Conservation (phyloP, 805 yeast genomes). For the Suhomyces sp. region DNA sequence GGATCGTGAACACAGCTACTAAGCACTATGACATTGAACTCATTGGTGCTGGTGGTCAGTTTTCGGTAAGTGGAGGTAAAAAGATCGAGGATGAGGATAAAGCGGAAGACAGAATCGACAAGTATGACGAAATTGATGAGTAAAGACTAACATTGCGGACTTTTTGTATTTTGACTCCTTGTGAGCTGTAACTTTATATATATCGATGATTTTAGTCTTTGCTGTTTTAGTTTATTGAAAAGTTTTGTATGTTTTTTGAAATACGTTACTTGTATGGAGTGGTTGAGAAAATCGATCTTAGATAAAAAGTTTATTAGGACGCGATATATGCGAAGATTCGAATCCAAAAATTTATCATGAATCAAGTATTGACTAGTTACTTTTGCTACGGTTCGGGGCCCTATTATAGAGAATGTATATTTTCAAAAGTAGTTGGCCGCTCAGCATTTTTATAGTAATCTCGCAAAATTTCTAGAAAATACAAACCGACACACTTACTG, state of each 20-base stretch:
- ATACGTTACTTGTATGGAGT: neutral
- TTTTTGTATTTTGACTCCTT: neutral
- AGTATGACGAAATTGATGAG: constrained; percentile 51
- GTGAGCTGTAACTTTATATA: constrained; percentile 1
- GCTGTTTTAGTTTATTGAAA: neutral
- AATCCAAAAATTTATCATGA: neutral
- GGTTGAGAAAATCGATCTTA: neutral
- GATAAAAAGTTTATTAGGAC: neutral
- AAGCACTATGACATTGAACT: constrained; percentile 65
- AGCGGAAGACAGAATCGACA: constrained; percentile 48
- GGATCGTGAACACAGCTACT: constrained; percentile 92
- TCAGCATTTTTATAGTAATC: neutral
- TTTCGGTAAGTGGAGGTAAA: constrained; percentile 82
- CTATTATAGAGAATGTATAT: too few relatives aligned
- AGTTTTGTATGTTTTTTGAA: neutral
- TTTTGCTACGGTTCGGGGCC: neutral
- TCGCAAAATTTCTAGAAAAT: neutral
- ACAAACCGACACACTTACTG: neutral
- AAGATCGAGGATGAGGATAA: constrained; percentile 52
- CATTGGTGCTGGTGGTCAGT: constrained; percentile 96
- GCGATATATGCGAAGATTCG: neutral
- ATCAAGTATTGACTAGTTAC: neutral
- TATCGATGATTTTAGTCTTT: neutral
- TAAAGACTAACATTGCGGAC: neutral
- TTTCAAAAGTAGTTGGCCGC: neutral